phyloP scores from a whole-genome alignment of 1,139 yeast species.

The Taphrina flavorubra region DNA sequence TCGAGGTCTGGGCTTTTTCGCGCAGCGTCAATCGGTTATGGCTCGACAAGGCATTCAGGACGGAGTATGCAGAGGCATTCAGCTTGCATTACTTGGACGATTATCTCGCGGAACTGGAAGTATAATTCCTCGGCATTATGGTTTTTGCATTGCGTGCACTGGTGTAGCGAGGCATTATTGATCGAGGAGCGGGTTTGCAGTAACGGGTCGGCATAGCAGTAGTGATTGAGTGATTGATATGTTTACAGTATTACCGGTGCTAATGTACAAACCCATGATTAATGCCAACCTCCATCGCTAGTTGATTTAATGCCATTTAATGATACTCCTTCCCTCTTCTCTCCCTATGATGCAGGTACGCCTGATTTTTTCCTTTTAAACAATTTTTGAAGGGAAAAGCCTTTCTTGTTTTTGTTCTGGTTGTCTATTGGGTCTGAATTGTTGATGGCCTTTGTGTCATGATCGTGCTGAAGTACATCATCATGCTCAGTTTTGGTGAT shows the following conservation, averaged over 20 bases:
- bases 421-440: background rate
- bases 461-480: background rate
- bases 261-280: slow-evolving; percentile 4
- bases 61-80: slow-evolving; percentile 23
- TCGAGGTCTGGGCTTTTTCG: slow-evolving; percentile 36
- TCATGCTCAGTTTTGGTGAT: background rate
- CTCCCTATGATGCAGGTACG: background rate
- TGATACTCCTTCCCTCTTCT: no score
- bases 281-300: slow-evolving; percentile 3
- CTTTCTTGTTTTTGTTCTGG: slow-evolving; percentile 21
- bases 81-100: slow-evolving; percentile 35
- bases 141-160: background rate
- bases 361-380: slow-evolving; percentile 16
- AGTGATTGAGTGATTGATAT: background rate
- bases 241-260: slow-evolving; percentile 8
- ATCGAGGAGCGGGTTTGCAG: background rate
- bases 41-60: slow-evolving; percentile 26
- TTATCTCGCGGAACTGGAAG: slow-evolving; percentile 23
- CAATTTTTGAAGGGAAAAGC: slow-evolving; percentile 7
- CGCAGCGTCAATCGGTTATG: slow-evolving; percentile 29
- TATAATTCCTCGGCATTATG: background rate
- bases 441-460: background rate
- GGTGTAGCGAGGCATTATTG: background rate
- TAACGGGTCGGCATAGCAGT: background rate
- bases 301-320: background rate